Evolutionary conservation across 2,329 filamentous ascomycete species (phyloP).

Genomic region (Aspergillus sp.): DNA sequence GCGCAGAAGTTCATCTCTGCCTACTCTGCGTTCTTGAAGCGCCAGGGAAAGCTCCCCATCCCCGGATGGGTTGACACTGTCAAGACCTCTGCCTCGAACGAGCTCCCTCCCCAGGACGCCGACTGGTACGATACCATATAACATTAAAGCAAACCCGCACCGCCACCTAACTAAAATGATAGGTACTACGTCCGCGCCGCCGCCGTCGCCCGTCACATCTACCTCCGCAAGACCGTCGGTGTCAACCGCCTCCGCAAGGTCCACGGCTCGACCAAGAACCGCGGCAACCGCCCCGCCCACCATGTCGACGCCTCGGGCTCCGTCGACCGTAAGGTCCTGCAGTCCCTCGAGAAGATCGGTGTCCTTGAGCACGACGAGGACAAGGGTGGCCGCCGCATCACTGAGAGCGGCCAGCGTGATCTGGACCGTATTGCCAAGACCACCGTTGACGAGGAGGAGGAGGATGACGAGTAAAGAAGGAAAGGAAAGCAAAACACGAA

Average conservation of each 20-base stretch:
- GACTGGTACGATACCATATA: conserved; percentile 71
- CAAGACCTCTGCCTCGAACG: conserved; percentile 94
- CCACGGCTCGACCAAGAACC: conserved; percentile 96
- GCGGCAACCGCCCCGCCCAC: conserved; percentile 80
- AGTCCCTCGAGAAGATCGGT: conserved; percentile 98
- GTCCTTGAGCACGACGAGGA: conserved; percentile 97
- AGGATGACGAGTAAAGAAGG: conserved; percentile 40
- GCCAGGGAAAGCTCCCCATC: conserved; percentile 64
- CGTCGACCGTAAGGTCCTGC: conserved; percentile 96
- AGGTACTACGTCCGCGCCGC: conserved; percentile 79
- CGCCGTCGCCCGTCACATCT: conserved; percentile 94
- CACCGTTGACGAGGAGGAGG: conserved; percentile 45
- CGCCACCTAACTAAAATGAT: conserved; percentile 5
- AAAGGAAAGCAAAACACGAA: conserved; percentile 31
- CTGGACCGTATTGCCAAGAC: conserved; percentile 91
- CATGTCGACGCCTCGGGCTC: conserved; percentile 93
- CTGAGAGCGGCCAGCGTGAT: conserved; percentile 96
- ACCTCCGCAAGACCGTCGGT: conserved; percentile 98
- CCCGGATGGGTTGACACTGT: conserved; percentile 97
- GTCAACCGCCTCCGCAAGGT: conserved; percentile 95
- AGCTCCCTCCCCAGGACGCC: conserved; percentile 95
- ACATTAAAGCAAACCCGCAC: neutral
- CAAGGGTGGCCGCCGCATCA: conserved; percentile 97
- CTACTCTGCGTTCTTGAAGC: conserved; percentile 64
- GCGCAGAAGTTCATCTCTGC: conserved; percentile 63